A percentile compares a stretch with the other conserved stretches of the same genome.
phyloP scores from a whole-genome alignment of 2,329 filamentous ascomycete genomes.

The Fusarium sp. region DNA sequence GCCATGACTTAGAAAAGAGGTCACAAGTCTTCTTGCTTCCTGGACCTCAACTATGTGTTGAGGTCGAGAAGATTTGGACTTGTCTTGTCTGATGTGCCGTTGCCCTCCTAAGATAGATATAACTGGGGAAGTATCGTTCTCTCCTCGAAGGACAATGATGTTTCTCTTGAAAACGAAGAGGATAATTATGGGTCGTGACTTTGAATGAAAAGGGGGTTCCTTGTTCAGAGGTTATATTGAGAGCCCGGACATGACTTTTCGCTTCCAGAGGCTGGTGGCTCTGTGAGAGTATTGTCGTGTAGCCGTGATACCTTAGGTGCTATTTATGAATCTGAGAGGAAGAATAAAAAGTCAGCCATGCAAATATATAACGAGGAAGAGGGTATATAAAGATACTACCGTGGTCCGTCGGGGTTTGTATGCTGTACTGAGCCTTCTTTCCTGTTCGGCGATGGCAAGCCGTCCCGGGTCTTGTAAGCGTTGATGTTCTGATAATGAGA shows the following conservation, averaged over 20 bases:
- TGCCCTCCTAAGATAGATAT: fast-evolving
- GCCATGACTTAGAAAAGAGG: not conserved
- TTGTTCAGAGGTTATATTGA: too few species aligned
- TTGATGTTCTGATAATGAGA: not conserved
- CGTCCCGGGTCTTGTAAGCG: fast-evolving
- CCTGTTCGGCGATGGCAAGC: not conserved
- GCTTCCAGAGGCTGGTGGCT: not conserved
- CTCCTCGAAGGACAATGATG: fast-evolving
- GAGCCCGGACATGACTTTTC: not conserved
- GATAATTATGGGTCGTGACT: too few species aligned
- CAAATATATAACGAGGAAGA: not conserved
- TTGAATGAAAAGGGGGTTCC: not conserved
- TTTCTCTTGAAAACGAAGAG: not conserved
- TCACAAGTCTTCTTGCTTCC: not conserved
- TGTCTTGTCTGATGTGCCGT: not conserved
- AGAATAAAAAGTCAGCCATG: not conserved
- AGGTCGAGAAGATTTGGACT: not conserved
- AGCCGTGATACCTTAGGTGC: fast-evolving
- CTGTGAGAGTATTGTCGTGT: not conserved
- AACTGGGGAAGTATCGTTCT: fast-evolving
- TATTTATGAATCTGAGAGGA: fast-evolving
- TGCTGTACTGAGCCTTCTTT: not conserved
- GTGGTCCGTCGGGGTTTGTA: not conserved
- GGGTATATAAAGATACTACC: too few species aligned
- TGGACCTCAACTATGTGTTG: not conserved